Evolutionary conservation across 2,329 filamentous ascomycete species (phyloP).

Genomic region (Fusarium albosuccineum): DNA sequence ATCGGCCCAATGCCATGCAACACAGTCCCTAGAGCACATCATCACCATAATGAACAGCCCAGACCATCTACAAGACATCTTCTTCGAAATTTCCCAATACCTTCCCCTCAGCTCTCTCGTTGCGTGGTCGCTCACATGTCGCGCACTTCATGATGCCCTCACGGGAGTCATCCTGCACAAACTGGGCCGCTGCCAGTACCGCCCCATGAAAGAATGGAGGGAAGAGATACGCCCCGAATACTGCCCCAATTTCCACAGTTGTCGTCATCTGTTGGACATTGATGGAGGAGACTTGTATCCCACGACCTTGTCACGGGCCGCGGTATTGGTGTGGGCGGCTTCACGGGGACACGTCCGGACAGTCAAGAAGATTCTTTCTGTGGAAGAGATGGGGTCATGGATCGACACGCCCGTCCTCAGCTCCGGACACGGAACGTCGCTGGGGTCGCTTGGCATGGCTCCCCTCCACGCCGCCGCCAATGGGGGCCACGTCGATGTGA

Average conservation of each 20-base stretch:
- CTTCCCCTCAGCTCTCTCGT: slow-evolving; percentile 9
- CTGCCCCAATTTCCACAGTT: neutral
- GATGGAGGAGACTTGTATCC: neutral
- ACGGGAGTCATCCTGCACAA: slow-evolving; percentile 6
- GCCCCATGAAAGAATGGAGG: neutral
- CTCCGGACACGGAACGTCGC: neutral
- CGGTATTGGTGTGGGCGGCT: slow-evolving; percentile 17
- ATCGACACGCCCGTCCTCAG: slow-evolving; percentile 18
- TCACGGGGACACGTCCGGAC: slow-evolving; percentile 6
- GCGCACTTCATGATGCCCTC: neutral
- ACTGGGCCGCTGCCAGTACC: slow-evolving; percentile 3
- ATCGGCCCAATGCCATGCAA: too few relatives aligned
- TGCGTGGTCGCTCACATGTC: slow-evolving; percentile 9
- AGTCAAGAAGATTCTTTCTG: neutral
- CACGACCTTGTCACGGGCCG: slow-evolving; percentile 1
- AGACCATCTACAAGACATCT: slow-evolving; percentile 1
- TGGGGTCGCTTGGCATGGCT: slow-evolving; percentile 16
- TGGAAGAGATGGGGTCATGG: neutral
- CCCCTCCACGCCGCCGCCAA: slow-evolving; percentile 18
- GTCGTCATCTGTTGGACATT: neutral
- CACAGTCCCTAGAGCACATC: too few relatives aligned
- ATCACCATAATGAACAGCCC: neutral
- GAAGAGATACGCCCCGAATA: neutral
- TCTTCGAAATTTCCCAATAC: slow-evolving; percentile 14
- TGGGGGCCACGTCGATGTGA: slow-evolving; percentile 6